Conservation (phyloP, 2,329 filamentous ascomycete genomes). For the Aspergillus sp. region DNA sequence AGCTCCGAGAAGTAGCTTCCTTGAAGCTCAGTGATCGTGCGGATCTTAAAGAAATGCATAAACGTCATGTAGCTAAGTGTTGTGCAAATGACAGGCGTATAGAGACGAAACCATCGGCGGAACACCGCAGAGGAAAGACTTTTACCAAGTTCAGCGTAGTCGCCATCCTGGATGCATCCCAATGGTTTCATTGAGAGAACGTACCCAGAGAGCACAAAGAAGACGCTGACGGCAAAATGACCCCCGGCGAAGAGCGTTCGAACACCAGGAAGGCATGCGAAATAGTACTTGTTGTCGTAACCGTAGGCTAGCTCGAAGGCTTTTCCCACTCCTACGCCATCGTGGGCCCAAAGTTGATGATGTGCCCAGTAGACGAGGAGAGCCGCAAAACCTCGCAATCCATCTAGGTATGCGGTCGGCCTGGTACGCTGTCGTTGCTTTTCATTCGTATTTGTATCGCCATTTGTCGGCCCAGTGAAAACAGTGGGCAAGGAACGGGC, state of each 20-base stretch:
- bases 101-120: constrained; percentile 52
- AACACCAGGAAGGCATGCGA: constrained; percentile 57
- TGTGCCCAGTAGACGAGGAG: constrained; percentile 66
- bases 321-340: constrained; percentile 43
- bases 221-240: constrained; percentile 57
- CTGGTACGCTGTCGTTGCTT: constrained; percentile 23
- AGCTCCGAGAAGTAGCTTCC: constrained; percentile 50
- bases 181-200: constrained; percentile 50
- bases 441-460: background rate
- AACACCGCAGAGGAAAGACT: constrained; percentile 51
- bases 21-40: constrained; percentile 33
- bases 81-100: constrained; percentile 54
- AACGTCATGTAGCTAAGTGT: constrained; percentile 55
- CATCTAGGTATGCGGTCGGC: constrained; percentile 63
- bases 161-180: constrained; percentile 43
- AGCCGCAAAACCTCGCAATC: constrained; percentile 65
- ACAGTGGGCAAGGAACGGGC: background rate
- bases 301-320: constrained; percentile 45
- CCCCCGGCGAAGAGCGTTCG: constrained; percentile 62
- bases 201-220: constrained; percentile 56
- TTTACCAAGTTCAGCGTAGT: constrained; percentile 41
- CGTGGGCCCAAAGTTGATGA: constrained; percentile 59
- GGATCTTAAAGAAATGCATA: constrained; percentile 55
- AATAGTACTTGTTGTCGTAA: constrained; percentile 40
- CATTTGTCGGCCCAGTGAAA: background rate